A percentile compares a stretch with the other conserved stretches of the same genome.
Conservation (phyloP, 2,329 filamentous ascomycete genomes). For the Aureobasidium vineae region DNA sequence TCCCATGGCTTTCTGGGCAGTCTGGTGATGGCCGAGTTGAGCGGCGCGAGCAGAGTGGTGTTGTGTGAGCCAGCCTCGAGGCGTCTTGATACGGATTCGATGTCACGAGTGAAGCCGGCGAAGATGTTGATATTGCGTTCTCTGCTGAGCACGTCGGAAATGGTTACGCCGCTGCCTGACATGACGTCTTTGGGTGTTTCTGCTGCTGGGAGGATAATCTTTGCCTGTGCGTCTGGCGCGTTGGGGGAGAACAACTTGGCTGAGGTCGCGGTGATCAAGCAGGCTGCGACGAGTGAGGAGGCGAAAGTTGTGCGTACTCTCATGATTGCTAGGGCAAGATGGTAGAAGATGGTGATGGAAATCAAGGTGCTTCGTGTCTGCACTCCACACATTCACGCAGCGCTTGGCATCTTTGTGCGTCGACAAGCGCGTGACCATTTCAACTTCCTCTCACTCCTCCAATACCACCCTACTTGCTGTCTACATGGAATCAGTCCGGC, state of each 20-base stretch:
- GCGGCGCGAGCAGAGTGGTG: conserved; percentile 82
- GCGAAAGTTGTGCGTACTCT: conserved; percentile 9
- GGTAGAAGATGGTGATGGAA: neutral
- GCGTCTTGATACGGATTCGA: conserved; percentile 64
- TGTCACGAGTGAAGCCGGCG: conserved; percentile 73
- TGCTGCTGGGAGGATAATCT: conserved; percentile 8
- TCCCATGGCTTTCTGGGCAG: conserved; percentile 87
- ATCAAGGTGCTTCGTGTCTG: conserved; percentile 18
- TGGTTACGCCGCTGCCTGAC: conserved; percentile 53
- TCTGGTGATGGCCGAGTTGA: conserved; percentile 74
- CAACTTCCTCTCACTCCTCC: neutral
- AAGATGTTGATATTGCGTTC: conserved; percentile 81
- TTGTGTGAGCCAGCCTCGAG: conserved; percentile 65
- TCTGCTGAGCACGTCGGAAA: conserved; percentile 81
- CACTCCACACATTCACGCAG: neutral
- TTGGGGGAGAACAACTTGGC: conserved; percentile 15
- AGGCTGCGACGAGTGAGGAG: conserved; percentile 17
- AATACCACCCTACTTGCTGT: neutral
- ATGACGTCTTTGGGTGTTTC: conserved; percentile 24
- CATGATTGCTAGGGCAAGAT: neutral
- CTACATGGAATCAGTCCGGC: neutral
- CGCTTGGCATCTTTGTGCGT: conserved; percentile 2
- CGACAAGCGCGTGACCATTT: neutral
- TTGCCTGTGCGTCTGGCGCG: conserved; percentile 17
- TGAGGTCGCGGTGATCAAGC: conserved; percentile 16